Conservation (phyloP, 2,329 filamentous ascomycete species). For the Colletotrichum graminicola region DNA sequence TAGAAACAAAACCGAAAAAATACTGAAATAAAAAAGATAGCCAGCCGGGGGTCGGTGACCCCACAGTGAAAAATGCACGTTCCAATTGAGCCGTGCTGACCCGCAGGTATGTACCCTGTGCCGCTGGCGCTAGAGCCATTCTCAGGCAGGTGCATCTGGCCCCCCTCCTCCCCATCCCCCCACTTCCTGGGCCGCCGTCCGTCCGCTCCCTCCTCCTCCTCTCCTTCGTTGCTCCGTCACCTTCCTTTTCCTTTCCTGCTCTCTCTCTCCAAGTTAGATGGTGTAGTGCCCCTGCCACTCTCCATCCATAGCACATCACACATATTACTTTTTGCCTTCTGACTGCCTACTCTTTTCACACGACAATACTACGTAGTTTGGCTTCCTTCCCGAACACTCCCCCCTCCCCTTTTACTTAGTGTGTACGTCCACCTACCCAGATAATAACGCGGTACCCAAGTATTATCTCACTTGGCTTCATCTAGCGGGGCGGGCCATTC, state of each 20-base stretch:
- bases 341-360: constrained; percentile 4
- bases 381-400: constrained; percentile 1
- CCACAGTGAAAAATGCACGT: constrained; percentile 10
- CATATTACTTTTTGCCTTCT: constrained; percentile 33
- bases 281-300: constrained; percentile 14
- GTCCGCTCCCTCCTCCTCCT: neutral
- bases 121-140: constrained; percentile 22
- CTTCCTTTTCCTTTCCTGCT: neutral
- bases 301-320: constrained; percentile 9
- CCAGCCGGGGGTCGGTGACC: constrained; percentile 17
- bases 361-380: neutral
- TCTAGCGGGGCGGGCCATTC: too few species aligned
- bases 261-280: neutral
- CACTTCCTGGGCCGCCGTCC: constrained; percentile 8
- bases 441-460: too few species aligned
- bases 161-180: too few species aligned
- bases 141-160: constrained; percentile 6
- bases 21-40: neutral
- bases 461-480: too few species aligned
- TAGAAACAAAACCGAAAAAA: neutral
- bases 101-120: constrained; percentile 23
- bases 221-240: neutral
- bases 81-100: constrained; percentile 26
- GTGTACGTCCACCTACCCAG: too few species aligned
- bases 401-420: neutral